Evolutionary conservation across 306 rosid genomes (phyloP).

Genomic region (Luffa acutangula): DNA sequence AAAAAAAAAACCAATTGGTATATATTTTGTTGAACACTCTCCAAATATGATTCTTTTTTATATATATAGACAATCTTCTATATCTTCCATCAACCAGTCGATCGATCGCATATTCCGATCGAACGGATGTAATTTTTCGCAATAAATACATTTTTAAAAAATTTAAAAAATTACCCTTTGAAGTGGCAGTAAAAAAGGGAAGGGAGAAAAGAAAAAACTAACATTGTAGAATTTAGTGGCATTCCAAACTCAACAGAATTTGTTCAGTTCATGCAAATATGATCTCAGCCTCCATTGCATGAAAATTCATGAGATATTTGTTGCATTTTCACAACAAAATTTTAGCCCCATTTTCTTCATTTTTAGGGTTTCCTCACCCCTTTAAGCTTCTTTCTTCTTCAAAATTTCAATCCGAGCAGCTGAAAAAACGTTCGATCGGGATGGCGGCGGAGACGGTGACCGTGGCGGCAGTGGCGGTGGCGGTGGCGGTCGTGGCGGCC

Average conservation of each 20-base stretch:
- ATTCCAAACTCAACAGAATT: not conserved
- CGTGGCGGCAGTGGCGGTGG: not conserved
- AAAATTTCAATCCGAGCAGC: not conserved
- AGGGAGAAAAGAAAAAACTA: not conserved
- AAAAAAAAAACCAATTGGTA: too few relatives aligned
- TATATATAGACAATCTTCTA: too few relatives aligned
- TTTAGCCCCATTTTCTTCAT: not conserved
- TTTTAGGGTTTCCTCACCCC: not conserved
- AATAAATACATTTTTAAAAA: too few relatives aligned
- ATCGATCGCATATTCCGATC: too few relatives aligned
- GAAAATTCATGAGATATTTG: not conserved
- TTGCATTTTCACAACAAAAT: not conserved
- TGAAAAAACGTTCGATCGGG: not conserved
- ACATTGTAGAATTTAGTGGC: not conserved
- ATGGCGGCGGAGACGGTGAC: not conserved
- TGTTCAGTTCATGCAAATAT: not conserved
- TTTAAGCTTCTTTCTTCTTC: too few relatives aligned
- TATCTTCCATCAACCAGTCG: too few relatives aligned
- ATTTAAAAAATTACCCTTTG: not conserved
- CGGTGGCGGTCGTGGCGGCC: not conserved
- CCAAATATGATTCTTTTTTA: too few relatives aligned
- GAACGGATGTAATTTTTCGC: too few relatives aligned
- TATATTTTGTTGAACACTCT: too few relatives aligned
- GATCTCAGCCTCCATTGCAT: conserved; percentile 4
- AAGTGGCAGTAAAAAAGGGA: not conserved